Conservation (phyloP, 306 rosid species). For the Argentina anserina region DNA sequence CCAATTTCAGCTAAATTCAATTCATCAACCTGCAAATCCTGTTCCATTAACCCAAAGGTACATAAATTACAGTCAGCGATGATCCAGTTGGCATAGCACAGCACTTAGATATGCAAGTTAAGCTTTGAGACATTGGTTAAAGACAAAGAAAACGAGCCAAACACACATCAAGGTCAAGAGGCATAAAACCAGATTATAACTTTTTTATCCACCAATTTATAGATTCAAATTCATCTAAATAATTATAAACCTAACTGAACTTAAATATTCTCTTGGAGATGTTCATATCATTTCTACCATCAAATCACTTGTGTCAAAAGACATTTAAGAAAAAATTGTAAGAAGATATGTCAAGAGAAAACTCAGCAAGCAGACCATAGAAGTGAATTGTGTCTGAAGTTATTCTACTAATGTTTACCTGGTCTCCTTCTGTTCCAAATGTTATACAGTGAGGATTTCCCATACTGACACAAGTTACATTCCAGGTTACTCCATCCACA, state of each 20-base stretch:
- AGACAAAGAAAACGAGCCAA: neutral
- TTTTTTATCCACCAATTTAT: neutral
- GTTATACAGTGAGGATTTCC: conserved; percentile 95
- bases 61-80: conserved; percentile 6
- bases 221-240: neutral
- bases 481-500: conserved; percentile 82
- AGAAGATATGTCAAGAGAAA: neutral
- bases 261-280: neutral
- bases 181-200: neutral
- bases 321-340: neutral
- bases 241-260: neutral
- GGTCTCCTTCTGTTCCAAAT: conserved; percentile 52
- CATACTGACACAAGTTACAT: conserved; percentile 93
- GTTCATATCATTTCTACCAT: neutral
- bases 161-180: neutral
- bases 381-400: neutral
- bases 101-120: neutral
- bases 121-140: neutral
- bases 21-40: conserved; percentile 79
- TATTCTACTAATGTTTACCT: conserved; percentile 42
- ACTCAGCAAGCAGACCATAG: neutral
- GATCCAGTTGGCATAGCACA: neutral
- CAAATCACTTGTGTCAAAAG: neutral
- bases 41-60: conserved; percentile 33
- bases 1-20: conserved; percentile 81